Base-by-base conservation (phyloP, 208 protist genomes). In the Blastocrithidia nonstop region DNA sequence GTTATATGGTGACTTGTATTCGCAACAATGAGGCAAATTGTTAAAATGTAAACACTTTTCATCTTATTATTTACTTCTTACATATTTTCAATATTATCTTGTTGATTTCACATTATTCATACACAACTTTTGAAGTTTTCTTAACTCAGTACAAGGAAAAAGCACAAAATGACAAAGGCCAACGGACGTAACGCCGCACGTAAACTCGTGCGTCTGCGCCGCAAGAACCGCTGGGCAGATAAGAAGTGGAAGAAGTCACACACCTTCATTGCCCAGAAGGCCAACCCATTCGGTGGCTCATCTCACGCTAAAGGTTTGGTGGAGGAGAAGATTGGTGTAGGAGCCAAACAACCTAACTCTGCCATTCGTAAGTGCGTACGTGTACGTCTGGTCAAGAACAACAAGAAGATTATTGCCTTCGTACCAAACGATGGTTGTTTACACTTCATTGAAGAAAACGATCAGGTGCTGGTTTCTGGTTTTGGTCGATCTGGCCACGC, bases 361-460 rank as follows among this genome's bases (percentile, higher is more conserved):
- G 98, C 98, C 47, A 98, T 99, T 68, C 97, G 98, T 89, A 99
- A 99, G 84, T 99, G 96, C 75, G 96, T 99, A 37, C 95, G 97
- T 78, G 97, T 99, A 48, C 97, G 99, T 87, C 93, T 99, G 33
- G 99, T 98, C 82, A 99, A 99, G 93, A 99, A 99, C 92, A 95
- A 96, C 63, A 99, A 99, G 93, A 98, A 98, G 69, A 98, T 99
- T 71, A 94, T 97, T 45, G 97, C 97, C 48, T 99, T 99, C 89
- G 97, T 99, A 35, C 98, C 98, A 52, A 75, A 87, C 41, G 98
- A 99, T 75, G 98, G 98, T 96, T 97, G 90, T 68, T 77, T 99
- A 8, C 96, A 97, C 81, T 99, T 97, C 64, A 88, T 99, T 48
- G 96, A 99, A 70, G 97, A 99, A 74, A 99, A 99, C 72, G 94